Percentiles rank a stretch among this genome's conserved stretches.
These are phyloP conservation scores for Acorus calamus DNA, from an alignment of 106 monocot species.

Conservation along the genomic window DNA sequence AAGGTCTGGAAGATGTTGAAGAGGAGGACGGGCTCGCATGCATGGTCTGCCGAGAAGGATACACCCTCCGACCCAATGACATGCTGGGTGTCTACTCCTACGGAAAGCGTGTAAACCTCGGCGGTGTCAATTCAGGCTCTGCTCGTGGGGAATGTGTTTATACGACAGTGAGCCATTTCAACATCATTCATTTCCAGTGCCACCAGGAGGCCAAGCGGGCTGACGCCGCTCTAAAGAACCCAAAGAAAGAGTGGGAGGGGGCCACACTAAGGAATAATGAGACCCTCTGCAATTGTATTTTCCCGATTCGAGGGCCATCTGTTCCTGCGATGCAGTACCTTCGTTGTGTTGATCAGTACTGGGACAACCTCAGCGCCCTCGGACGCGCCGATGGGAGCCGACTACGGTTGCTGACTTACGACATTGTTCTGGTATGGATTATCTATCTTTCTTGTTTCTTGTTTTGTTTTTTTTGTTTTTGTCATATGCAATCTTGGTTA, in stretches of 20 bases:
- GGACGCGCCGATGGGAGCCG: constrained; percentile 88
- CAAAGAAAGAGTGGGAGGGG: constrained; percentile 99
- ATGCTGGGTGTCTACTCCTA: constrained; percentile 92
- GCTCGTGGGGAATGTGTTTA: constrained; percentile 80
- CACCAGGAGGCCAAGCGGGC: constrained; percentile 96
- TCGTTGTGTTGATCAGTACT: constrained; percentile 81
- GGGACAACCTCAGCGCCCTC: constrained; percentile 85
- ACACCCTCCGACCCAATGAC: constrained; percentile 76
- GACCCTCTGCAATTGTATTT: constrained; percentile 90
- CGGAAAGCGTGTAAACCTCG: constrained; percentile 81
- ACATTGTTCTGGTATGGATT: constrained; percentile 77
- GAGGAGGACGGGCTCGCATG: constrained; percentile 91
- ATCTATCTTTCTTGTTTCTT: neutral
- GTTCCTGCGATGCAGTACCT: constrained; percentile 74
- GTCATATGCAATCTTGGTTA: too few relatives aligned
- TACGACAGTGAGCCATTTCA: constrained; percentile 96
- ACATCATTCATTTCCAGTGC: constrained; percentile 95
- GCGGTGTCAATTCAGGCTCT: constrained; percentile 36
- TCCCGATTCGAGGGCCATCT: constrained; percentile 75
- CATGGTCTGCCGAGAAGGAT: constrained; percentile 98
- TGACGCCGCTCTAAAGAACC: constrained; percentile 81
- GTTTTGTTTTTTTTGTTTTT: too few relatives aligned
- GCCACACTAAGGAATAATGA: constrained; percentile 93
- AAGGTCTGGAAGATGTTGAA: constrained; percentile 94
- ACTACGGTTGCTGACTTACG: constrained; percentile 69